These are phyloP conservation scores for Fusarium solani-melongenae DNA, from an alignment of 2,329 filamentous ascomycete species.

Conservation along the genomic window DNA sequence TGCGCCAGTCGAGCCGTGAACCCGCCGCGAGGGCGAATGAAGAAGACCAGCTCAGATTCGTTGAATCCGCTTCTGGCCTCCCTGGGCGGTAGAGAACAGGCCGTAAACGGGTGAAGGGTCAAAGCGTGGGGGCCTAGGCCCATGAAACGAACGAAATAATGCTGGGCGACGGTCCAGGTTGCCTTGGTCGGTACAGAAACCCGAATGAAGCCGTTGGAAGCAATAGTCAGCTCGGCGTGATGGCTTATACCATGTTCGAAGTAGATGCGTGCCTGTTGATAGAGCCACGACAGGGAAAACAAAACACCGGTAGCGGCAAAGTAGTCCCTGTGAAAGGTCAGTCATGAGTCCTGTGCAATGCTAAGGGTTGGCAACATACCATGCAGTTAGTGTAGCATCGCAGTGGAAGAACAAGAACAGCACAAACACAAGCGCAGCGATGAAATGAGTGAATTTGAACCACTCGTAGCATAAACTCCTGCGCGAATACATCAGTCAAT, in stretches of 20 bases:
- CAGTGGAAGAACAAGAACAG: not conserved
- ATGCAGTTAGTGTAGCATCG: not conserved
- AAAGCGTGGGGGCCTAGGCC: not conserved
- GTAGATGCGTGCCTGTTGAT: not conserved
- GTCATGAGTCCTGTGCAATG: not conserved
- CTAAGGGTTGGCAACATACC: not conserved
- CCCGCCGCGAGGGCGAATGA: not conserved
- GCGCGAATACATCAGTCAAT: not conserved
- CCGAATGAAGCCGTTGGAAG: not conserved
- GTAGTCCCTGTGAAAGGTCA: not conserved
- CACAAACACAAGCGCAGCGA: not conserved
- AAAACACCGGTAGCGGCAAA: not conserved
- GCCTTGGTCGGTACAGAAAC: not conserved
- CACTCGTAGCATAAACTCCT: not conserved
- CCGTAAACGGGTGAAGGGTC: not conserved
- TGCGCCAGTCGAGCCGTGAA: not conserved
- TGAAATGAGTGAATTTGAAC: not conserved
- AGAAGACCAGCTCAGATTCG: not conserved
- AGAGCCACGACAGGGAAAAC: not conserved
- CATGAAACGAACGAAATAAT: not conserved
- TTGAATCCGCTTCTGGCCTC: not conserved
- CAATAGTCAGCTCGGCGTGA: not conserved
- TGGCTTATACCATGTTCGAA: not conserved
- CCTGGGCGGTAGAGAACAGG: not conserved
- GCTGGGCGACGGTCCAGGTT: not conserved